A percentile compares a stretch with the other conserved stretches of the same genome.
These are phyloP conservation scores for Phytophthora constricta DNA, from an alignment of 352 stramenopile species.

Conservation along the genomic window DNA sequence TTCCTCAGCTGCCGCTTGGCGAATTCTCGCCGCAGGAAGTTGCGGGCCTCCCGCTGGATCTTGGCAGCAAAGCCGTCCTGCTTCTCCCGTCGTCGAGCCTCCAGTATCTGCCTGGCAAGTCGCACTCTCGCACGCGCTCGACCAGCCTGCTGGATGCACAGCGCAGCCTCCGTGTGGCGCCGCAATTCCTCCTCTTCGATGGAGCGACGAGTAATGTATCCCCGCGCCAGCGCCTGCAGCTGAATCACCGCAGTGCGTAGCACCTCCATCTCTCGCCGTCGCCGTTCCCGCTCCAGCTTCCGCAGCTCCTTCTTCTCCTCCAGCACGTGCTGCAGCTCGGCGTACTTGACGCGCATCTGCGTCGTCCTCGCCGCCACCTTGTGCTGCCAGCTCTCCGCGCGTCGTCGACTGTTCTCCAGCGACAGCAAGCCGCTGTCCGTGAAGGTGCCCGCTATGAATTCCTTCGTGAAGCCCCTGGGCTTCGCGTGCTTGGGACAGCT, in stretches of 20 bases:
- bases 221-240: constrained; percentile 40
- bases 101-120: constrained; percentile 49
- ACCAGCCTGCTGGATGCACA: constrained; percentile 56
- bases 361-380: constrained; percentile 60
- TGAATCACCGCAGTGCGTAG: constrained; percentile 30
- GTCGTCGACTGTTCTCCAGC: constrained; percentile 59
- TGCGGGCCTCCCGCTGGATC: constrained; percentile 44
- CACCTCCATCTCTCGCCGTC: constrained; percentile 40
- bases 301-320: constrained; percentile 53
- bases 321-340: constrained; percentile 61
- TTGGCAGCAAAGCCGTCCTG: constrained; percentile 47
- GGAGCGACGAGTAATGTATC: constrained; percentile 33
- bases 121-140: constrained; percentile 47
- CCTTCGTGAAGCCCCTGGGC: constrained; percentile 53
- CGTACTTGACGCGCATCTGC: constrained; percentile 72
- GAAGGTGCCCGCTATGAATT: constrained; percentile 64
- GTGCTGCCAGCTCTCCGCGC: constrained; percentile 56
- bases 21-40: constrained; percentile 38
- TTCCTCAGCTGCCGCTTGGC: constrained; percentile 42
- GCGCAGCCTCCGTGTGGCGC: constrained; percentile 44
- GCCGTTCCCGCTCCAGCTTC: constrained; percentile 39
- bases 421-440: constrained; percentile 60
- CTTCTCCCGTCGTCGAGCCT: constrained; percentile 35
- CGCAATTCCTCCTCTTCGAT: constrained; percentile 26
- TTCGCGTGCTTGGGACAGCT: constrained; percentile 63